Base-by-base conservation (phyloP, 768 basidiomycete genomes). In the Xerocomus potaroensis region DNA sequence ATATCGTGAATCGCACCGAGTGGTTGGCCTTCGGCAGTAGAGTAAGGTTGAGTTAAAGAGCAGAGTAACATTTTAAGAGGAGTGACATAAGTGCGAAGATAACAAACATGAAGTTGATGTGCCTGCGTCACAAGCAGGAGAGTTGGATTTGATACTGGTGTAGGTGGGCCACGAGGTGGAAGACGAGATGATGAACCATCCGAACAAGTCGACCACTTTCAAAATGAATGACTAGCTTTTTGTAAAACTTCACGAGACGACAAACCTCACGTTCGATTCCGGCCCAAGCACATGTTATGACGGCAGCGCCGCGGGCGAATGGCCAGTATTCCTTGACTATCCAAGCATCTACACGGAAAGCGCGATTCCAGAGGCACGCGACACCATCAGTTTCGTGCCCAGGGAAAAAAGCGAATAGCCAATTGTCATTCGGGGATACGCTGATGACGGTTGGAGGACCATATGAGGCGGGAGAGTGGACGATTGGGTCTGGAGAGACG, bases 341-440 rank as follows among this genome's bases (percentile, higher is more conserved):
- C 83, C 88, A 90, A 23, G 58, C 70, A 53, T 90, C 83, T 24
- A 84, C 65, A 50, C 80, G 79, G 10, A 68, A 47, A 3, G 74
- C 81, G 26, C 77, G 74, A 39, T 69, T 72, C 84, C 87, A 90
- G 14, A 88, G 53, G 58, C 86, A 85, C 11, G 75, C 79, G 34
- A 77, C 63, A 10, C 85, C 83, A 48, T 81, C 79, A 1, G 66
- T 61, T 21, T 73, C 74, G 24, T 68, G 68, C 32, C 81, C 72
- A 10, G 86, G 84, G 58, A 84, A 89, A 58, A 81, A 90, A 1
- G 85, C 86, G 56, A 87, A 88, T 5, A 90, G 59, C 79, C 77
- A 84, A 39, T 74, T 71, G 49, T 82, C 79, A 23, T 69, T 68
- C 3, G 83, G 73, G 5, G 80, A 76, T 16, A 80, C 72, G 7